Evolutionary conservation across 306 rosid species (phyloP).

Genomic region (Aeschynomene evenia): DNA sequence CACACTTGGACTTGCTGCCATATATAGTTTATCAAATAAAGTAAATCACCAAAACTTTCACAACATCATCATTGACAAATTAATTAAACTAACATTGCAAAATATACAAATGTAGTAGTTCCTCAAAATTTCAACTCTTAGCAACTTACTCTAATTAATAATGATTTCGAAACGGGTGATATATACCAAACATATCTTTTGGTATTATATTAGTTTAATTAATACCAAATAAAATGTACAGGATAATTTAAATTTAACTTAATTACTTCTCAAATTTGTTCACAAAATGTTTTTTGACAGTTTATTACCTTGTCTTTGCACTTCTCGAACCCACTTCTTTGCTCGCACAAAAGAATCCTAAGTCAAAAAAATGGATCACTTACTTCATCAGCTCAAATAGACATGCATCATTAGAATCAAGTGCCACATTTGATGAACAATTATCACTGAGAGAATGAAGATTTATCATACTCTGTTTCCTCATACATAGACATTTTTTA

Average conservation of each 20-base stretch:
- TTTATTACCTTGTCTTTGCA: conserved; percentile 90
- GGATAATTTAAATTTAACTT: background rate
- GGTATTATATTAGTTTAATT: background rate
- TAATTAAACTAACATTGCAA: background rate
- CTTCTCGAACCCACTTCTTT: conserved; percentile 83
- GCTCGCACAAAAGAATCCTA: conserved; percentile 81
- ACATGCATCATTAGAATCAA: too few relatives aligned
- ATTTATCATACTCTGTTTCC: too few relatives aligned
- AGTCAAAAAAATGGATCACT: conserved; percentile 1
- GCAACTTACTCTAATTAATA: too few relatives aligned
- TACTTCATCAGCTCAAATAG: too few relatives aligned
- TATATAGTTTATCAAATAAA: background rate
- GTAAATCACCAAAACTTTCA: background rate
- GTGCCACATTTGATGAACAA: too few relatives aligned
- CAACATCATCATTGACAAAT: background rate
- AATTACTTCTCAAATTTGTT: background rate
- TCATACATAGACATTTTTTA: too few relatives aligned
- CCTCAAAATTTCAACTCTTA: background rate
- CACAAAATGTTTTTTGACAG: background rate
- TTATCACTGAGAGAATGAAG: too few relatives aligned
- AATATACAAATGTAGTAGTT: background rate
- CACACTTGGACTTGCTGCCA: conserved; percentile 65
- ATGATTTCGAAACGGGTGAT: too few relatives aligned
- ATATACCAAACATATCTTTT: background rate
- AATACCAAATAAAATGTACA: background rate